These are phyloP conservation scores for Lichtheimia ornata DNA, from an alignment of 371 early-diverging fungal genomes.

Conservation along the genomic window DNA sequence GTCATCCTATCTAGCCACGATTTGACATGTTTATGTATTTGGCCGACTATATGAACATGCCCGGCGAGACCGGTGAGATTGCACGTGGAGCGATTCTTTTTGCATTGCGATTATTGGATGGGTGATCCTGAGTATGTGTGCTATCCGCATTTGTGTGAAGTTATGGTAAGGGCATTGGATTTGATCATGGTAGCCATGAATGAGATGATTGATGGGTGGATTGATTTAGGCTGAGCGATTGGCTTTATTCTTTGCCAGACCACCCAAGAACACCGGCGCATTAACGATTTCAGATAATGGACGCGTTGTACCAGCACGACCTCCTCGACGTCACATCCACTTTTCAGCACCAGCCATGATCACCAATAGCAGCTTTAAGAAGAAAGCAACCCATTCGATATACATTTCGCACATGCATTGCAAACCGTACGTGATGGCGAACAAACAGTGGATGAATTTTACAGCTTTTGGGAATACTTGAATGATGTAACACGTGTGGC, in stretches of 20 bases:
- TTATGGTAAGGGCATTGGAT: conserved; percentile 32
- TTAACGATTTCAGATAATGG: conserved; percentile 44
- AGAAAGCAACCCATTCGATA: conserved; percentile 49
- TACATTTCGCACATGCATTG: conserved; percentile 38
- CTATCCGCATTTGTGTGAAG: conserved; percentile 52
- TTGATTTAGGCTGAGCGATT: conserved; percentile 42
- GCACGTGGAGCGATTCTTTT: conserved; percentile 52
- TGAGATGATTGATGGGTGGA: not conserved
- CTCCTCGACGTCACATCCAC: conserved; percentile 38
- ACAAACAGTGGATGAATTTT: conserved; percentile 46
- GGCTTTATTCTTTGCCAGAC: conserved; percentile 37
- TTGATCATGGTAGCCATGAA: not conserved
- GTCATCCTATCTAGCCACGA: conserved; percentile 32
- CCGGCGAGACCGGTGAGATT: conserved; percentile 56
- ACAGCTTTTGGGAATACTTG: conserved; percentile 53
- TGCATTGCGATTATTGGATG: conserved; percentile 45
- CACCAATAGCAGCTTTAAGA: conserved; percentile 47
- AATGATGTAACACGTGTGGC: conserved; percentile 53
- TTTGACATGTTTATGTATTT: conserved; percentile 53
- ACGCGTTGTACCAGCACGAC: conserved; percentile 37
- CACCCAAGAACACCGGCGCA: conserved; percentile 47
- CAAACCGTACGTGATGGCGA: conserved; percentile 35
- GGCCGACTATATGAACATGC: conserved; percentile 53
- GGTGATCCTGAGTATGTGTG: conserved; percentile 57
- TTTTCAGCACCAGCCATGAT: conserved; percentile 50